Evolutionary conservation across 2,329 filamentous ascomycete species (phyloP).

Genomic region (Huntiella decipiens): DNA sequence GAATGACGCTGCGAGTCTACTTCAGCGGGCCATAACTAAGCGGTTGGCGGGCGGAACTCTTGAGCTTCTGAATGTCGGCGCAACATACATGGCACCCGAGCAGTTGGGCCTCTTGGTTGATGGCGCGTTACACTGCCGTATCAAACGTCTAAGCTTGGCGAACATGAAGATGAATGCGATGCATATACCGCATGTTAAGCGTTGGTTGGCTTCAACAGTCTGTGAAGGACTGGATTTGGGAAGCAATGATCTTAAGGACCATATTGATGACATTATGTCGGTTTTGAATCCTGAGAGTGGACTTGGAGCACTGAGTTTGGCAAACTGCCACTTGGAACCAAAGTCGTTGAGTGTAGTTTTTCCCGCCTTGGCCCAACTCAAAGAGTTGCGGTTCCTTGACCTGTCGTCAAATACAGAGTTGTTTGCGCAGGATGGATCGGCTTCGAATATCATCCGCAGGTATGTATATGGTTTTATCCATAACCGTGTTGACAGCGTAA

Average conservation of each 20-base stretch:
- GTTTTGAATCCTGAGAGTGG: constrained; percentile 24
- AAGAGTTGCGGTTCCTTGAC: constrained; percentile 71
- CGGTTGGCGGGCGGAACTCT: constrained; percentile 57
- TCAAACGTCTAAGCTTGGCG: constrained; percentile 64
- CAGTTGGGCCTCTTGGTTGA: constrained; percentile 65
- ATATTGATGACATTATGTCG: constrained; percentile 35
- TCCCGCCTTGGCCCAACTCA: constrained; percentile 49
- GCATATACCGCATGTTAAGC: constrained; percentile 55
- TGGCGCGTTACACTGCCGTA: constrained; percentile 57
- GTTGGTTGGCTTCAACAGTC: constrained; percentile 54
- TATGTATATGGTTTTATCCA: constrained; percentile 21
- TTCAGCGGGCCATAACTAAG: constrained; percentile 58
- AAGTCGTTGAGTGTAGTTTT: constrained; percentile 55
- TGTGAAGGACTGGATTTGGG: constrained; percentile 83
- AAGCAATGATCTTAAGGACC: constrained; percentile 52
- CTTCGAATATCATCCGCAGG: constrained; percentile 55
- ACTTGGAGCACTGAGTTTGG: constrained; percentile 50
- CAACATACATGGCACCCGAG: constrained; percentile 52
- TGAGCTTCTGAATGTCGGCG: constrained; percentile 66
- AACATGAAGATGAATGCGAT: constrained; percentile 60
- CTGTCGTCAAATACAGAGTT: constrained; percentile 74
- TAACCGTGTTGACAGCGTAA: not conserved
- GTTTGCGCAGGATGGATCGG: constrained; percentile 55
- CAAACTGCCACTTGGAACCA: constrained; percentile 64
- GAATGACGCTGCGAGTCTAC: constrained; percentile 34